A percentile compares a stretch with the other conserved stretches of the same genome.
Evolutionary conservation across 139 green algal genomes (phyloP).

Genomic region (Zygnema cylindricum): DNA sequence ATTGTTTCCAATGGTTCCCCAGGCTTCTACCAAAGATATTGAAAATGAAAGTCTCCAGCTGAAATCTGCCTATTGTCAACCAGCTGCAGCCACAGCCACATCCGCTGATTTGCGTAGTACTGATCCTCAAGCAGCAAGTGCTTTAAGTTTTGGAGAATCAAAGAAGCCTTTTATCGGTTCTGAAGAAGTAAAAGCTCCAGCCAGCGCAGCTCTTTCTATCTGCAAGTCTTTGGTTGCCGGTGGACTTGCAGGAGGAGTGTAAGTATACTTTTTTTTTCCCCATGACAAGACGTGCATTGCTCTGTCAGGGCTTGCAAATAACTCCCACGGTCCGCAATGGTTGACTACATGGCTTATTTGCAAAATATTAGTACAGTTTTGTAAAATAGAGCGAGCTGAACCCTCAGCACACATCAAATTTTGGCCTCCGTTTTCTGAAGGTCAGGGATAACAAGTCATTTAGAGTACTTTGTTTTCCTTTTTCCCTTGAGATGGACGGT

Average conservation of each 20-base stretch:
- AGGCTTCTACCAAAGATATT: neutral
- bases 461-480: neutral
- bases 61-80: slow-evolving; percentile 1
- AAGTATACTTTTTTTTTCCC: slow-evolving; percentile 9
- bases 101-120: neutral
- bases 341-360: neutral
- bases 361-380: neutral
- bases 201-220: neutral
- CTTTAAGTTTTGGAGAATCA: neutral
- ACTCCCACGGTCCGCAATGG: neutral
- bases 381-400: neutral
- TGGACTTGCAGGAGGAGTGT: slow-evolving; percentile 48
- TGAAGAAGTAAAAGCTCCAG: slow-evolving; percentile 3
- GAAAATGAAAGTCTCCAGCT: neutral
- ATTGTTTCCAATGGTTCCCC: slow-evolving; percentile 13
- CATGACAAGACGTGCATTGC: neutral
- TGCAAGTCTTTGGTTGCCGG: slow-evolving; percentile 40
- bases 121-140: neutral
- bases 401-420: neutral
- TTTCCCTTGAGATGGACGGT: neutral
- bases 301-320: neutral
- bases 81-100: neutral
- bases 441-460: neutral
- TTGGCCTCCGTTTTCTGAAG: neutral
- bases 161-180: neutral